Percentiles rank a stretch among this genome's conserved stretches.
These are phyloP conservation scores for Thielaviopsis populi DNA, from an alignment of 2,329 filamentous ascomycete species.

Conservation along the genomic window DNA sequence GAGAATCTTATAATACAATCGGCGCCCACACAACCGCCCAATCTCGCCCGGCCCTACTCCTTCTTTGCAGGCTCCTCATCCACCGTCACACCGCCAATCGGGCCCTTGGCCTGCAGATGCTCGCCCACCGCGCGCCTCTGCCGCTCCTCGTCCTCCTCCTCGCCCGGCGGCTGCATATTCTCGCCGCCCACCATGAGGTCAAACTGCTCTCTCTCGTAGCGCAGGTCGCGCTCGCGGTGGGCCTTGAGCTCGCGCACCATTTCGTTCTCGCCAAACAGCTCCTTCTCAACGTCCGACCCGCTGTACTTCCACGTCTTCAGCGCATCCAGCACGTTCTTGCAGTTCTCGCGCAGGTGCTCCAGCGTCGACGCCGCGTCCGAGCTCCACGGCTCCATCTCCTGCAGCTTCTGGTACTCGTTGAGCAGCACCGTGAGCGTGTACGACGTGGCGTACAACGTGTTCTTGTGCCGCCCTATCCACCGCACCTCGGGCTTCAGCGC, in stretches of 20 bases:
- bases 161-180: neutral
- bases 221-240: neutral
- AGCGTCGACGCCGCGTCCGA: slow-evolving; percentile 26
- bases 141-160: neutral
- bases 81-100: neutral
- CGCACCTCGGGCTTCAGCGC: slow-evolving; percentile 16
- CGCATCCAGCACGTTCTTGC: slow-evolving; percentile 24
- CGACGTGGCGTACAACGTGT: slow-evolving; percentile 27
- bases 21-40: too few species aligned
- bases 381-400: slow-evolving; percentile 35
- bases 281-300: slow-evolving; percentile 12
- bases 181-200: neutral
- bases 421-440: slow-evolving; percentile 35
- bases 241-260: slow-evolving; percentile 10
- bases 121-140: neutral
- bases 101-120: neutral
- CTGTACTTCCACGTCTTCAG: slow-evolving; percentile 19
- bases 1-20: neutral
- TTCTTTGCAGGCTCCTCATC: too few species aligned
- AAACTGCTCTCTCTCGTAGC: slow-evolving; percentile 8
- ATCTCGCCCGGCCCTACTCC: too few species aligned
- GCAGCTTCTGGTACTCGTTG: slow-evolving; percentile 35
- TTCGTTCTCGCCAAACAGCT: slow-evolving; percentile 15
- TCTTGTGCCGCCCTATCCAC: slow-evolving; percentile 24
- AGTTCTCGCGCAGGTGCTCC: slow-evolving; percentile 21